Evolutionary conservation across 2,329 filamentous ascomycete species (phyloP).

Genomic region (Byssoonygena ceratinophila): DNA sequence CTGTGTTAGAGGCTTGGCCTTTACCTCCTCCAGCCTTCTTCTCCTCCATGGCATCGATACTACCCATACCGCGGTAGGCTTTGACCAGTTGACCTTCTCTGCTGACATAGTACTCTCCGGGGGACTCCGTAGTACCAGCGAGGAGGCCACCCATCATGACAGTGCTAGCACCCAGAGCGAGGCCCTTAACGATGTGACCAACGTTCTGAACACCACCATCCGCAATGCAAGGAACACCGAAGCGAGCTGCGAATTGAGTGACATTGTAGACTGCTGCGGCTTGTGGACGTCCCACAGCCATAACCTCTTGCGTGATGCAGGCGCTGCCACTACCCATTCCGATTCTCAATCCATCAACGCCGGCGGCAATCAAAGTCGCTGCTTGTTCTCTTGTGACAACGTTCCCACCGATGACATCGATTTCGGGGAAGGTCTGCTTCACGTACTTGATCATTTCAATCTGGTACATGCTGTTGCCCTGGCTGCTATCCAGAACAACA

Average conservation of each 20-base stretch:
- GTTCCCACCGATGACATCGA: slow-evolving; percentile 97
- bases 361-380: slow-evolving; percentile 79
- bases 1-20: slow-evolving; percentile 58
- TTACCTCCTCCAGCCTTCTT: slow-evolving; percentile 75
- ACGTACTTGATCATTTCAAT: slow-evolving; percentile 96
- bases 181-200: slow-evolving; percentile 96
- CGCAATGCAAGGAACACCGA: slow-evolving; percentile 95
- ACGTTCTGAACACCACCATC: slow-evolving; percentile 98
- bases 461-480: slow-evolving; percentile 98
- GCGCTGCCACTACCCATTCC: slow-evolving; percentile 98
- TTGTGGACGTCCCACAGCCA: slow-evolving; percentile 95
- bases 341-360: slow-evolving; percentile 91
- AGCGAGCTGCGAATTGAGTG: slow-evolving; percentile 75
- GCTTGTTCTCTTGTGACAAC: slow-evolving; percentile 97
- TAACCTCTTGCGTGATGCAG: slow-evolving; percentile 98
- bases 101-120: slow-evolving; percentile 91
- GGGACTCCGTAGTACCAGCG: slow-evolving; percentile 93
- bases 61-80: slow-evolving; percentile 97
- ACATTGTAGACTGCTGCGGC: slow-evolving; percentile 88
- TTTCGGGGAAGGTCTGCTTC: slow-evolving; percentile 71
- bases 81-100: slow-evolving; percentile 97
- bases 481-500: slow-evolving; percentile 88
- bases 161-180: slow-evolving; percentile 84
- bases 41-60: slow-evolving; percentile 98
- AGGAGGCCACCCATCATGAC: slow-evolving; percentile 99